Evolutionary conservation across 371 early-diverging fungal species (phyloP).

Genomic region (Mycotypha africana): DNA sequence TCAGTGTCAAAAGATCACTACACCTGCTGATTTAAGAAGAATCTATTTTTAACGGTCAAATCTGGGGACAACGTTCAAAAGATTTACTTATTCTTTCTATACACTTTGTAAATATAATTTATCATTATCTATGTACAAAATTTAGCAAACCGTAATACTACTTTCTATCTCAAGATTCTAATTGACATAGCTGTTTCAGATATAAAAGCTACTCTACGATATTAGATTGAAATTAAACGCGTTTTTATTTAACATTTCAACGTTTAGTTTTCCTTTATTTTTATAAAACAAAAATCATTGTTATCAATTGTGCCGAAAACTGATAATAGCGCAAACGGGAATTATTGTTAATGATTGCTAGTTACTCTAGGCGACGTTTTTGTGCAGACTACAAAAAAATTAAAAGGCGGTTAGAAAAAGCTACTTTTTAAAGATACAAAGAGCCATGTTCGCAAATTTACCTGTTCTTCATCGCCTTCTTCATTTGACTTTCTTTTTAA

Average conservation of each 20-base stretch:
- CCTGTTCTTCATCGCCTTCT: constrained; percentile 3
- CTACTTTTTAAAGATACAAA: neutral
- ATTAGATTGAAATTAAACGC: too few relatives aligned
- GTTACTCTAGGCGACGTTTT: neutral
- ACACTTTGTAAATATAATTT: too few relatives aligned
- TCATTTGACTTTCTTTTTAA: constrained; percentile 10
- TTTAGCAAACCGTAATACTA: too few relatives aligned
- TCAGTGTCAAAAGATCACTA: constrained; percentile 86
- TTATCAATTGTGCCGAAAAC: neutral
- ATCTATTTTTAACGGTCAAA: constrained; percentile 81
- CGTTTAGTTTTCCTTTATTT: neutral
- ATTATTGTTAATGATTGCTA: too few relatives aligned
- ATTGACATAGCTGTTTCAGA: too few relatives aligned
- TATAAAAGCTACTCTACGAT: too few relatives aligned
- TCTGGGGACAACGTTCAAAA: too few relatives aligned
- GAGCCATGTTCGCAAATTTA: too few relatives aligned
- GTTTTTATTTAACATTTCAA: neutral
- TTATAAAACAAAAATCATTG: neutral
- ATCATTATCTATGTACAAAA: too few relatives aligned
- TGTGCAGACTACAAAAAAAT: neutral
- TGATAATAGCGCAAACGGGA: neutral
- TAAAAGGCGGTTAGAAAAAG: neutral
- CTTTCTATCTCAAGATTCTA: too few relatives aligned
- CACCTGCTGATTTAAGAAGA: constrained; percentile 76
- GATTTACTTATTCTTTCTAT: too few relatives aligned